Base-by-base conservation (phyloP, 169 alveolate genomes). In the Cryptosporidium viatorum region DNA sequence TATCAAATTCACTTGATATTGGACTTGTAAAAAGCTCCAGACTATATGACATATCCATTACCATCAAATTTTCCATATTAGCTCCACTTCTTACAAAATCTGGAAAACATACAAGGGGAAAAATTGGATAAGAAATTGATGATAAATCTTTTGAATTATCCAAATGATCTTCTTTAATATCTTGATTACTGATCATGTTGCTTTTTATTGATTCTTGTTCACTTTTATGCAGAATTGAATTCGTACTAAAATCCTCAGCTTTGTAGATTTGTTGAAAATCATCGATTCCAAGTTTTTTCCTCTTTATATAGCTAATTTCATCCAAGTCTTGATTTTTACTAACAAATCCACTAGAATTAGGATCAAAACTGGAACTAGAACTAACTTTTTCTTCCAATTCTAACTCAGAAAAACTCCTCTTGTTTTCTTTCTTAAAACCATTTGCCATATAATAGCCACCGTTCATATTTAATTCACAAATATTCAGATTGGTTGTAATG, bases 11-110 rank as follows among this genome's bases (percentile, higher is more conserved):
- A 29, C 80, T 60, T 33, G 89, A 80, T 21, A 80, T 80, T 41
- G 89, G 89, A 80, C 89, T 80, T 12, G 89, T 60, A 60, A 59
- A 80, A 7, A 80, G 39, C n/a, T 80, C 89, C 48, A 80, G 62
- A 35, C 65, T 43, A 29, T 62, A 80, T 10, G 80, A 62, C 55
- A 60, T 37, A 18, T 67, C 65, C 89, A 80, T 80, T 1, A 65
- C 12, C 59, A 65, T 62, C 26, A 80, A 10, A n/a, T 80, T 14
- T 8, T 45, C 75, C 14, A 10, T 23, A 18, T 80, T 59, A 2
- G 31, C 16, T 8, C 45, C 69, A 3, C 39, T 39, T 62, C 73
- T 80, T 9, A 80, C 70, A 65, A 33, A 37, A 18, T 80, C 89
- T 16, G 89, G 75, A 65, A 80, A 80, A 12, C 89, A 80, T 26